Base-by-base conservation (phyloP, 164 flowering plant genomes). In the Macadamia tetraphylla region DNA sequence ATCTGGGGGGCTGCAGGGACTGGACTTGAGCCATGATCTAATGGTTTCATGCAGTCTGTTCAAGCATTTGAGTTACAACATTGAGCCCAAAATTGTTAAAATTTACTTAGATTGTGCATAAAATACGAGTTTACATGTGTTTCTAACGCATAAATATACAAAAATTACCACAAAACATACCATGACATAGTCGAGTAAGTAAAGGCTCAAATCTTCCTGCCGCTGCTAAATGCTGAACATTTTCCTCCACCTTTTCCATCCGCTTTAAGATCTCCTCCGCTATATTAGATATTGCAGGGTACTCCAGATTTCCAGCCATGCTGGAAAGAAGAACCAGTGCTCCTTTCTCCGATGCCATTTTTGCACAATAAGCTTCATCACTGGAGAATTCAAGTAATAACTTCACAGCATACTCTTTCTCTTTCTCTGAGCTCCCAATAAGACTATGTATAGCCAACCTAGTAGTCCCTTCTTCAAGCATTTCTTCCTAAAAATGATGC, bases 141-240 rank as follows among this genome's bases (percentile, higher is more conserved):
- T 35, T 35, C 40, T 35, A 35, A 35, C 5, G 5, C 40, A 35
- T 35, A 35, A 62, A 5, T 4, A 46, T 3, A 8, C 9, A 14
- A 43, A 44, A 46, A 66, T 11, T 17, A 55, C 15, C 32, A 43
- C 10, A 62, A 12, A 18, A 56, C 58, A 49, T 75, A 84, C 88
- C 88, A 76, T 80, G 78, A 78, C 74, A 66, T 13, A 87, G 79
- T 35, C 87, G 83, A 68, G 55, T 62, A 29, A 87, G 82, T 62
- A 87, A 70, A 31, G 88, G 88, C 74, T 82, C 83, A 74, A 84
- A 82, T 74, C 91, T 78, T 74, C 91, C 91, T 5, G 90, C 87
- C 43, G 79, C 81, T 58, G 85, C 88, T 48, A 84, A 74, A 65
- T 71, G 84, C 65, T 78, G 77, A 68, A 83, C 76, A 74, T 77